phyloP scores from a whole-genome alignment of 305 asterid genomes.

The Caryopteris hybrid region DNA sequence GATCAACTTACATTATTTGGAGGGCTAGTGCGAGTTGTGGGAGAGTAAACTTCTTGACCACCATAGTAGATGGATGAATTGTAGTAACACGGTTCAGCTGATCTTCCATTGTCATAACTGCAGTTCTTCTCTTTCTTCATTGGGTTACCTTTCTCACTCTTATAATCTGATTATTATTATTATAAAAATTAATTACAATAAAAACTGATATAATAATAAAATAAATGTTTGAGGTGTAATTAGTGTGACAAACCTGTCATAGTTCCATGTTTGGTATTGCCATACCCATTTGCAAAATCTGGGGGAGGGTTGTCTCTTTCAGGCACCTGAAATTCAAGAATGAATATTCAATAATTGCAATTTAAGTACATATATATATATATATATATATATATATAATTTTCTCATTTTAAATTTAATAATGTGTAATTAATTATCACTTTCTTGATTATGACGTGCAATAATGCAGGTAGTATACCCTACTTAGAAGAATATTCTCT shows the following conservation, averaged over 20 bases:
- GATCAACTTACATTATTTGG: conserved; percentile 34
- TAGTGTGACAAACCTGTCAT: conserved; percentile 22
- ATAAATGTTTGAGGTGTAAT: too few species aligned
- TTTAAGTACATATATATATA: too few species aligned
- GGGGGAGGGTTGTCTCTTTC: conserved; percentile 29
- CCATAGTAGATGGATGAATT: conserved; percentile 82
- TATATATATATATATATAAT: too few species aligned
- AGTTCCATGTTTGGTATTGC: conserved; percentile 26
- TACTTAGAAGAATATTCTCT: conserved; percentile 14
- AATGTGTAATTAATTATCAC: too few species aligned
- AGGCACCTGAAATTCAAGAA: conserved; percentile 31
- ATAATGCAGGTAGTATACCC: background rate
- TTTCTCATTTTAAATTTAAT: too few species aligned
- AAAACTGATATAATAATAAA: too few species aligned
- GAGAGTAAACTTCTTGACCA: conserved; percentile 67
- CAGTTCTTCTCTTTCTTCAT: conserved; percentile 26
- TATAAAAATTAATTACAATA: background rate
- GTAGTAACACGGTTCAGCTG: conserved; percentile 54
- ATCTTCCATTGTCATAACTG: conserved; percentile 14
- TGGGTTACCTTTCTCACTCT: conserved; percentile 22
- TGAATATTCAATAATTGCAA: background rate
- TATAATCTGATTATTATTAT: conserved; percentile 24
- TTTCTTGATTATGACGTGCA: conserved; percentile 7
- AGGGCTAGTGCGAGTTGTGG: conserved; percentile 21
- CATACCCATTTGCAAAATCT: conserved; percentile 29